Evolutionary conservation across 2,329 filamentous ascomycete genomes (phyloP).

Genomic region (Xylariaceae sp.): DNA sequence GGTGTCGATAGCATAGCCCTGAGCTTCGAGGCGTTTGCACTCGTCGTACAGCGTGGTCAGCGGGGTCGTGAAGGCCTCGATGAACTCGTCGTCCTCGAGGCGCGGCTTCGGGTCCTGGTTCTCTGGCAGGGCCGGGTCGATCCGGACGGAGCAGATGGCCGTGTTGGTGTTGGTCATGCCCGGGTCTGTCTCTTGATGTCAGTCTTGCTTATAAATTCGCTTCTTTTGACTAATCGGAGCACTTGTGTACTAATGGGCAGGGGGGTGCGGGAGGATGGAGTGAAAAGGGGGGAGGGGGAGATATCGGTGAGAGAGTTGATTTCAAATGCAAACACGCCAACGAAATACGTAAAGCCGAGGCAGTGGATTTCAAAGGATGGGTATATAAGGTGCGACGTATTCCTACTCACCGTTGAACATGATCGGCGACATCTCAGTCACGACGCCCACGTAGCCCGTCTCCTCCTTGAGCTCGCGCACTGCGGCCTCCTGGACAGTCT

Average conservation of each 20-base stretch:
- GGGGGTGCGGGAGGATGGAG: too few species aligned
- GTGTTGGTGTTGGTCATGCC: conserved; percentile 43
- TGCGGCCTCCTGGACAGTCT: conserved; percentile 56
- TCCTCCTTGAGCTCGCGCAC: conserved; percentile 61
- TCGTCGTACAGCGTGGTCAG: conserved; percentile 60
- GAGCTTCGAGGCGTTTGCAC: conserved; percentile 58
- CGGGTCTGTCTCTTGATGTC: conserved; percentile 2
- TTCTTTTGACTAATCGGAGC: background rate
- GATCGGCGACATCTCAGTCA: conserved; percentile 40
- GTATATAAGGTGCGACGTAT: background rate
- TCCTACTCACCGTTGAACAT: conserved; percentile 32
- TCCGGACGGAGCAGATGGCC: conserved; percentile 64
- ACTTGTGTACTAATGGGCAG: too few species aligned
- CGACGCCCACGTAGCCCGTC: conserved; percentile 57
- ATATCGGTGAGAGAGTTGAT: too few species aligned
- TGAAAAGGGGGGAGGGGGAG: background rate
- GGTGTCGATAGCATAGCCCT: conserved; percentile 75
- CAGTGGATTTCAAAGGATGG: too few species aligned
- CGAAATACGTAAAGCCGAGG: background rate
- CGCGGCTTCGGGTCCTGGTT: conserved; percentile 65
- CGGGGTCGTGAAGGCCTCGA: conserved; percentile 69
- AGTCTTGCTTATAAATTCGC: background rate
- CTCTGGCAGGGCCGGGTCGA: conserved; percentile 63
- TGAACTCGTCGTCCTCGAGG: conserved; percentile 76
- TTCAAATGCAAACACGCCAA: too few species aligned